Evolutionary conservation across 2,329 filamentous ascomycete genomes (phyloP).

Genomic region (Didymella sp.): DNA sequence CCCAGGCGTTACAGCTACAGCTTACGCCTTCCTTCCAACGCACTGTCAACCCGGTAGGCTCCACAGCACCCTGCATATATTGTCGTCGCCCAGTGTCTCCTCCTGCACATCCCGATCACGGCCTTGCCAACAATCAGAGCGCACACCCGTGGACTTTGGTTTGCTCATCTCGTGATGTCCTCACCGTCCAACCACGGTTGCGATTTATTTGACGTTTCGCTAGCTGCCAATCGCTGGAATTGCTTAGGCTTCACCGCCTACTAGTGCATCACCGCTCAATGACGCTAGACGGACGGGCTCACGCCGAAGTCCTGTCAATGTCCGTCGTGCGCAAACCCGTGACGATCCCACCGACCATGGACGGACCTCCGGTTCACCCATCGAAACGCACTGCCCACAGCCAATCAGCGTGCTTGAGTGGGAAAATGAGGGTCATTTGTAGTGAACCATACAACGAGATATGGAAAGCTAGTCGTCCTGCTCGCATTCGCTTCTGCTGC

Average conservation of each 20-base stretch:
- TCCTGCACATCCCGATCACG: slow-evolving; percentile 6
- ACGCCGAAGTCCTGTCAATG: slow-evolving; percentile 17
- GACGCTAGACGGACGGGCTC: slow-evolving; percentile 6
- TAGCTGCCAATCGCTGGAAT: slow-evolving; percentile 11
- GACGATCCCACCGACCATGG: slow-evolving; percentile 7
- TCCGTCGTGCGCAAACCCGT: slow-evolving; percentile 13
- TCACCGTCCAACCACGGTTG: slow-evolving; percentile 6
- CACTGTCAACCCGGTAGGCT: neutral
- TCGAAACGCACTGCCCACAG: neutral
- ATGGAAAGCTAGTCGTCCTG: neutral
- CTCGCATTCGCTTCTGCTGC: neutral
- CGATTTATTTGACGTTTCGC: slow-evolving; percentile 8
- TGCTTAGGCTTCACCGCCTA: slow-evolving; percentile 14
- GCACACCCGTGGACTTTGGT: slow-evolving; percentile 10
- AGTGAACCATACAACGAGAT: neutral
- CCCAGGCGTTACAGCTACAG: slow-evolving; percentile 1
- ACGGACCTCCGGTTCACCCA: slow-evolving; percentile 20
- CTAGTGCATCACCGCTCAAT: slow-evolving; percentile 11
- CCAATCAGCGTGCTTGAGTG: neutral
- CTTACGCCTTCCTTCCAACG: neutral
- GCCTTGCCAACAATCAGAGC: slow-evolving; percentile 8
- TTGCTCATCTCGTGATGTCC: slow-evolving; percentile 10
- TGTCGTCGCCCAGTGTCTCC: slow-evolving; percentile 1
- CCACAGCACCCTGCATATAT: slow-evolving; percentile 4
- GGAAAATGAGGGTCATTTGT: neutral